phyloP scores from a whole-genome alignment of 805 yeast species.

The Saccharomycopsis microspora region DNA sequence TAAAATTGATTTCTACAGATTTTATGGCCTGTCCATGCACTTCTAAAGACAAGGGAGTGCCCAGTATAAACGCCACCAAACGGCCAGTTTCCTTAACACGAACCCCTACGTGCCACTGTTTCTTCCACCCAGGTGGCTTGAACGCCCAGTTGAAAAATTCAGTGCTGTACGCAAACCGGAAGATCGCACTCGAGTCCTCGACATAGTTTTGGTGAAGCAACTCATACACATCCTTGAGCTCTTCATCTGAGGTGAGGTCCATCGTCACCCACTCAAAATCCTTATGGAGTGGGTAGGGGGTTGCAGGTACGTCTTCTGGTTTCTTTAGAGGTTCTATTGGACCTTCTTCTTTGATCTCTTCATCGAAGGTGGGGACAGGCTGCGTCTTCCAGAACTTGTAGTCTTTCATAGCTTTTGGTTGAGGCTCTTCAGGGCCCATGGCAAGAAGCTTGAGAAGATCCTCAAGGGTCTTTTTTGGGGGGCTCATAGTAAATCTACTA shows the following conservation, averaged over 20 bases:
- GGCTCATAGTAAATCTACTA: not conserved
- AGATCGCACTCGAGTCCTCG: conserved; percentile 86
- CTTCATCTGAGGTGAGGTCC: conserved; percentile 42
- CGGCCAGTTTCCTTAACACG: conserved; percentile 67
- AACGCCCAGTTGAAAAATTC: conserved; percentile 88
- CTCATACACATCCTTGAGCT: conserved; percentile 68
- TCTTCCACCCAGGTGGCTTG: conserved; percentile 84
- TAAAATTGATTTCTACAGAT: conserved; percentile 83
- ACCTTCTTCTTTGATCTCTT: conserved; percentile 45
- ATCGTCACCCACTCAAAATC: conserved; percentile 88
- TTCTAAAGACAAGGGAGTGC: conserved; percentile 64
- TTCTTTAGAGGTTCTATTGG: conserved; percentile 64
- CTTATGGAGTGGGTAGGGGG: conserved; percentile 57
- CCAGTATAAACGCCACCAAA: conserved; percentile 86
- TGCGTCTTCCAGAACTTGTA: conserved; percentile 98
- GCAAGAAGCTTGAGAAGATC: conserved; percentile 47
- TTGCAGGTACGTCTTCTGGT: conserved; percentile 58
- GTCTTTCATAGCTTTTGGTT: conserved; percentile 69
- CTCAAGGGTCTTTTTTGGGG: conserved; percentile 33
- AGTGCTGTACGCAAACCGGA: conserved; percentile 80
- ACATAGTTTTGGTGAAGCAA: conserved; percentile 84
- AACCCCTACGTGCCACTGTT: conserved; percentile 90
- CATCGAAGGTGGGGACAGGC: conserved; percentile 79
- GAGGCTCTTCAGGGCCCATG: conserved; percentile 35
- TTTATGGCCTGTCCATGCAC: conserved; percentile 45